phyloP scores from a whole-genome alignment of 139 green algal species.

The Chlamydomonas sp. region DNA sequence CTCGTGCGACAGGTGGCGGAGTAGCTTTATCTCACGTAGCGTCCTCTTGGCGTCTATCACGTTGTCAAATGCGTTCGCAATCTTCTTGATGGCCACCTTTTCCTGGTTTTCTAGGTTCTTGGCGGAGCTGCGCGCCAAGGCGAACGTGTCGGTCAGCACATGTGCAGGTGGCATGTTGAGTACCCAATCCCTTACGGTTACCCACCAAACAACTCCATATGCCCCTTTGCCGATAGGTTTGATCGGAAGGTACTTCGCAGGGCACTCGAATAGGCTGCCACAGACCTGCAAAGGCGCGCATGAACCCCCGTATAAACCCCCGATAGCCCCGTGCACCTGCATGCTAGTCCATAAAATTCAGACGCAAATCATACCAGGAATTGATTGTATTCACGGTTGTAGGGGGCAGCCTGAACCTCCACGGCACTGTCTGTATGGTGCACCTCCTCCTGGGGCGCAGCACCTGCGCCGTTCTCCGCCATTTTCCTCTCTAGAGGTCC shows the following conservation, averaged over 20 bases:
- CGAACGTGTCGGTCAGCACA: not conserved
- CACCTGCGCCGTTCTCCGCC: not conserved
- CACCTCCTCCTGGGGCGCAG: slow-evolving; percentile 13
- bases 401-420: not conserved
- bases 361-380: slow-evolving; percentile 43
- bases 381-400: slow-evolving; percentile 52
- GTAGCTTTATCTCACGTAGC: slow-evolving; percentile 93
- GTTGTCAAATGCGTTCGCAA: slow-evolving; percentile 95
- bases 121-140: slow-evolving; percentile 55
- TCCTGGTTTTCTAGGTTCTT: slow-evolving; percentile 60
- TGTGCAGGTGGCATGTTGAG: not conserved
- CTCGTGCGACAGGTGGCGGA: slow-evolving; percentile 85
- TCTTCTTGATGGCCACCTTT: slow-evolving; percentile 97
- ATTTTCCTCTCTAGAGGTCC: no score
- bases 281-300: slow-evolving; percentile 51
- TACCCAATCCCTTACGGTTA: slow-evolving; percentile 58
- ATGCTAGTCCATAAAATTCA: no score
- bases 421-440: slow-evolving; percentile 8
- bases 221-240: slow-evolving; percentile 96
- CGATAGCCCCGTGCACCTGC: no score
- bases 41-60: slow-evolving; percentile 92
- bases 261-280: slow-evolving; percentile 71
- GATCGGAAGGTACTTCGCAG: slow-evolving; percentile 64
- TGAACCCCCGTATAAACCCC: not conserved
- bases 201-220: slow-evolving; percentile 97